Evolutionary conservation across 208 protist species (phyloP).

Genomic region (Novymonas esmeraldas): DNA sequence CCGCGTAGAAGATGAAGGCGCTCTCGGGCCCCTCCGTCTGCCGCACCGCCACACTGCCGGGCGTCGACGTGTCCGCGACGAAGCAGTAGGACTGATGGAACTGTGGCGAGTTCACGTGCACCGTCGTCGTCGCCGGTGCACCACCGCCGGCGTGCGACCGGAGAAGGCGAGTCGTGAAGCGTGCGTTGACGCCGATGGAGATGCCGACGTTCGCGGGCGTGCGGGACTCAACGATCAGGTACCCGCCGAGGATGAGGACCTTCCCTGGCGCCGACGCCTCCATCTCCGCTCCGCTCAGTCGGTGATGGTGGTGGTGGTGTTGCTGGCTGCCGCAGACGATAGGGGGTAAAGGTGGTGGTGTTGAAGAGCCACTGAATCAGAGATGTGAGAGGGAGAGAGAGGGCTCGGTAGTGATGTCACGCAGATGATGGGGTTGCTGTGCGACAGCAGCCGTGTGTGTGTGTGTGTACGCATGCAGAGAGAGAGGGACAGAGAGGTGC

Average conservation of each 20-base stretch:
- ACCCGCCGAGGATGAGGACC: constrained; percentile 95
- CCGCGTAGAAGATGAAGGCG: constrained; percentile 73
- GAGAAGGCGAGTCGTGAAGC: constrained; percentile 82
- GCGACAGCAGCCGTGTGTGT: no score
- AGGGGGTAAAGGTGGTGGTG: neutral
- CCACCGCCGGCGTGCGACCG: neutral
- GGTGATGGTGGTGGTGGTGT: no score
- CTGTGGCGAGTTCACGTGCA: constrained; percentile 84
- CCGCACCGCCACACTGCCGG: constrained; percentile 39
- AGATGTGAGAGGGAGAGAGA: no score
- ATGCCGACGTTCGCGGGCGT: constrained; percentile 85
- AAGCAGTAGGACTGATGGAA: constrained; percentile 76
- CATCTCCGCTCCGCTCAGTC: constrained; percentile 2
- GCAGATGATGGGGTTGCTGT: no score
- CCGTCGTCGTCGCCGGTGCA: constrained; percentile 24
- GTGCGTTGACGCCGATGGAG: constrained; percentile 91
- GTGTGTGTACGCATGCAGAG: no score
- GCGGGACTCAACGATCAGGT: constrained; percentile 91
- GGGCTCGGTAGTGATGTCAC: no score
- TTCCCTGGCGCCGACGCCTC: constrained; percentile 93
- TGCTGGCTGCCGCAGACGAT: no score
- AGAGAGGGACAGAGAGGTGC: no score
- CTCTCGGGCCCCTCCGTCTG: constrained; percentile 64
- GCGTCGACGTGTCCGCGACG: constrained; percentile 31
- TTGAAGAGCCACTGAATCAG: no score